A percentile compares a stretch with the other conserved stretches of the same genome.
phyloP scores from a whole-genome alignment of 2,329 filamentous ascomycete genomes.

The Pseudogymnoascus sp. region DNA sequence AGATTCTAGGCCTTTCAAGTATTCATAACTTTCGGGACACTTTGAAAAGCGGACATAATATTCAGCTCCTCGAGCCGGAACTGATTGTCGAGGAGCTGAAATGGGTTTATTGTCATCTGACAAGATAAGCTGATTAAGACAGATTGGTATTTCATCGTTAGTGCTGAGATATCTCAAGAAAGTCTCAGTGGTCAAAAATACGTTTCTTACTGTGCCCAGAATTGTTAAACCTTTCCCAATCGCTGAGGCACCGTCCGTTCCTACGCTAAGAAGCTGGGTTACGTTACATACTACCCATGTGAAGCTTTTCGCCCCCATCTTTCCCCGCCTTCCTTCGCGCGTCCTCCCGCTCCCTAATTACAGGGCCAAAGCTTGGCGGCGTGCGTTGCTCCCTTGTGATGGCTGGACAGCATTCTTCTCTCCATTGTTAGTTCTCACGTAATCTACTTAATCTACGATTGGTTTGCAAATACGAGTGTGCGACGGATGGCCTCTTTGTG shows the following conservation, averaged over 20 bases:
- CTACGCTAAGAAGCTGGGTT: too few species aligned
- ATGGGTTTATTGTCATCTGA: constrained; percentile 11
- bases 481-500: neutral
- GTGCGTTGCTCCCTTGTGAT: neutral
- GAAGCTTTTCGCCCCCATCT: neutral
- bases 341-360: neutral
- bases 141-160: neutral
- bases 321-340: neutral
- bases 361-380: neutral
- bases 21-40: constrained; percentile 6
- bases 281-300: neutral
- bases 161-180: neutral
- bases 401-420: neutral
- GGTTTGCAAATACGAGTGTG: too few species aligned
- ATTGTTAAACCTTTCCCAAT: too few species aligned
- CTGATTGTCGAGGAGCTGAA: constrained; percentile 15
- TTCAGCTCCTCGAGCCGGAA: constrained; percentile 16
- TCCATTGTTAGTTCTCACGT: neutral
- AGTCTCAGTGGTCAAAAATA: neutral
- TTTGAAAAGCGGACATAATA: constrained; percentile 16
- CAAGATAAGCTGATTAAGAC: neutral
- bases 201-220: too few species aligned
- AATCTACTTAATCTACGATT: neutral
- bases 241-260: too few species aligned
- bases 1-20: constrained; percentile 13